Evolutionary conservation across 345 rosid species (phyloP).

Genomic region (Aegle marmelos): DNA sequence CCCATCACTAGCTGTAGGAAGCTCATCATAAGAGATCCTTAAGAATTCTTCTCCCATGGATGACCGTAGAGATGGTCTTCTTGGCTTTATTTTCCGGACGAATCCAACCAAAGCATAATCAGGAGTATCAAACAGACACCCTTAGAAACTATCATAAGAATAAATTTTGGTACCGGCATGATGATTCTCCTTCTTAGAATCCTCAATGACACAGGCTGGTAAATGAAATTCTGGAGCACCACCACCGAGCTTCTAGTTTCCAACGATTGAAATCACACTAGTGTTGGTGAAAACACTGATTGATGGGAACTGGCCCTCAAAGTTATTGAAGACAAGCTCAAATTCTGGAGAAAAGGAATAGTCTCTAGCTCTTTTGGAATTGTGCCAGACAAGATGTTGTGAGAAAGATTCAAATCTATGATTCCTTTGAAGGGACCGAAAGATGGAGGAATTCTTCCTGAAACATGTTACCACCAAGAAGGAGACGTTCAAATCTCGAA

Average conservation of each 20-base stretch:
- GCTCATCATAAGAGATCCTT: conserved; percentile 5
- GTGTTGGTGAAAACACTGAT: conserved; percentile 19
- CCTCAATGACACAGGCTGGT: not conserved
- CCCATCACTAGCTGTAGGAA: conserved; percentile 14
- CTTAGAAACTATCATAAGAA: not conserved
- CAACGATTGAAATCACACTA: conserved; percentile 2
- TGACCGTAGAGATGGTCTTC: not conserved
- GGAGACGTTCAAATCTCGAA: conserved; percentile 3
- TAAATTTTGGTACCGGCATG: not conserved
- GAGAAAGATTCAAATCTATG: conserved; percentile 16
- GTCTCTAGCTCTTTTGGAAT: conserved; percentile 13
- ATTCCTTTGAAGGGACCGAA: conserved; percentile 17
- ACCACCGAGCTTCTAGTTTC: conserved; percentile 16
- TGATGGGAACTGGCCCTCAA: conserved; percentile 16
- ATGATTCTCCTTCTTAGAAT: not conserved
- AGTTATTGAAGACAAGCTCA: conserved; percentile 25
- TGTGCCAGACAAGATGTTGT: conserved; percentile 17
- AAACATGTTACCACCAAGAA: conserved; percentile 5
- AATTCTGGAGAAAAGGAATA: not conserved
- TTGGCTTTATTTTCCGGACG: not conserved
- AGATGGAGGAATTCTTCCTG: conserved; percentile 15
- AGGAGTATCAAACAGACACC: not conserved
- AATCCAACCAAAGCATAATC: not conserved
- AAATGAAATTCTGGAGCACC: conserved; percentile 1
- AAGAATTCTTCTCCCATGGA: not conserved